Percentiles rank a stretch among this genome's conserved stretches.
Evolutionary conservation across 208 protist species (phyloP).

Genomic region (Acanthamoeba castellanii): DNA sequence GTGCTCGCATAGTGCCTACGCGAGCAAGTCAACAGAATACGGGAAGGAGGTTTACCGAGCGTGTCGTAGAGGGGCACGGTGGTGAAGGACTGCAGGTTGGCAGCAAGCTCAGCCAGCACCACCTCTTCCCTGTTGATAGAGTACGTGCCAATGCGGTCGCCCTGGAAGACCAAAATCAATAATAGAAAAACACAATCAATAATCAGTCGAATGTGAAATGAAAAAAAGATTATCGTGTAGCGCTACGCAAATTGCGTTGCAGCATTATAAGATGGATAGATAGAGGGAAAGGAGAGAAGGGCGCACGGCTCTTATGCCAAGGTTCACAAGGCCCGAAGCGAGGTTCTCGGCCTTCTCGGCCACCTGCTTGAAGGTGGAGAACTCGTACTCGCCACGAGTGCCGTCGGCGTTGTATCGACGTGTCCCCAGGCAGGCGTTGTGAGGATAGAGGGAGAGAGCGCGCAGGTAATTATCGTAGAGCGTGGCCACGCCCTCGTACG

Average conservation of each 20-base stretch:
- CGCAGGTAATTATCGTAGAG: conserved; percentile 63
- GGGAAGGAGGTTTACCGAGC: conserved; percentile 73
- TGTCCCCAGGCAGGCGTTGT: conserved; percentile 52
- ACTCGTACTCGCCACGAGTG: conserved; percentile 28
- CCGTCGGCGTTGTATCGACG: conserved; percentile 9
- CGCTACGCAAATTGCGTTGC: not conserved
- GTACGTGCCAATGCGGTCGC: conserved; percentile 80
- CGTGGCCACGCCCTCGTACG: conserved; percentile 14
- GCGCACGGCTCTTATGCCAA: conserved; percentile 41
- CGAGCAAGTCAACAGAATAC: not conserved
- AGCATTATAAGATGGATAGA: no score
- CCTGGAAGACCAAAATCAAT: not conserved
- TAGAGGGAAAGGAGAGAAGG: not conserved
- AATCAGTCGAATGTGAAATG: not conserved
- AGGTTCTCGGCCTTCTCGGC: conserved; percentile 32
- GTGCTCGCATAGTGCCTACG: not conserved
- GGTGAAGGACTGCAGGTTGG: conserved; percentile 72
- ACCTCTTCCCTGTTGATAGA: conserved; percentile 85
- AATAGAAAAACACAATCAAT: not conserved
- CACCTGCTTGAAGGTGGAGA: conserved; percentile 56
- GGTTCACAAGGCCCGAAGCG: conserved; percentile 53
- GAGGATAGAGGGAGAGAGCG: conserved; percentile 26
- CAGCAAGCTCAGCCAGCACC: conserved; percentile 79
- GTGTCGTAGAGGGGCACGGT: conserved; percentile 87
- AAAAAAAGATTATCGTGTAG: not conserved